Base-by-base conservation (phyloP, 2,329 filamentous ascomycete genomes). In the Colletotrichum chlorophyti region DNA sequence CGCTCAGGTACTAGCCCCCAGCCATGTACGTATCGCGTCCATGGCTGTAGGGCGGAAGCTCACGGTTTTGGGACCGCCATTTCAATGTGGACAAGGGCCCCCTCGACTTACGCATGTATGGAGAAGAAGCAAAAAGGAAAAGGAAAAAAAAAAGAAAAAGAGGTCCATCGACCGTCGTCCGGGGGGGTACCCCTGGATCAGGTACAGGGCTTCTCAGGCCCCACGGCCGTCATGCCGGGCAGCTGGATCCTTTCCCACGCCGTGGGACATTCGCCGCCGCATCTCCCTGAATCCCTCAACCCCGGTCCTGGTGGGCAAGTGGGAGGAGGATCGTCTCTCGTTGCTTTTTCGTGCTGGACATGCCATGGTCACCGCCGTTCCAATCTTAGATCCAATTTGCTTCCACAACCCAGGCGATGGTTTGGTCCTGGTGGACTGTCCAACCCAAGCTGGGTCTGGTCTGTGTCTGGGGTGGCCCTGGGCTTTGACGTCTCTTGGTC, bases 301-400 rank as follows among this genome's bases (percentile, higher is more conserved):
- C 59, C 58, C 62, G 62, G 55, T 43, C 59, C 58, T 60, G 62
- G 55, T 43, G 52, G 55, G 53, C 60, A 50, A 53, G 35, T 61
- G 50, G 51, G 51, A 63, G 51, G 51, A 63, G 60, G 53, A 64
- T 64, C 60, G 58, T 61, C 62, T n/a, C n/a, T 64, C 51, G 53
- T 60, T 62, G 45, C 48, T 62, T 63, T 55, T 59, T 60, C 49
- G 52, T 49, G 62, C 54, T 63, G 49, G 49, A 40, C 60, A 57
- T 57, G 41, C 40, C 46, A 58, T 58, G 55, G 62, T 64, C 62
- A 64, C 62, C 62, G 62, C 62, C 53, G 55, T 64, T 64, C 62
- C 57, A 64, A 63, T 61, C 62, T 64, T 58, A 61, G 48, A 58
- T 61, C 34, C 53, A 57, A 61, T 58, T 63, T 61, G 51, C 47